phyloP scores from a whole-genome alignment of 768 basidiomycete genomes.

The Favolaschia claudopus region DNA sequence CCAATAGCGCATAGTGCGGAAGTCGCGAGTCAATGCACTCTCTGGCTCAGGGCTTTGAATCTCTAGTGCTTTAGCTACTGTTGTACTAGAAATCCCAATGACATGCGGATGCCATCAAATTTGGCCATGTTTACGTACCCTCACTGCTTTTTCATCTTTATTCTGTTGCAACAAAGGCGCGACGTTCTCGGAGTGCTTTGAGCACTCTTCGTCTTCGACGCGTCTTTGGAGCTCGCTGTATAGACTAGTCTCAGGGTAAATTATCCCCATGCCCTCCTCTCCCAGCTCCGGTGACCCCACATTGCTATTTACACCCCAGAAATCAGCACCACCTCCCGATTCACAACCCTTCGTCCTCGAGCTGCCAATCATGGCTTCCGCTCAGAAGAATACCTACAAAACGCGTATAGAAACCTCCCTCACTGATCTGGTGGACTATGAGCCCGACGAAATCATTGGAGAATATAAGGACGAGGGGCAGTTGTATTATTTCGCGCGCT shows the following conservation, averaged over 20 bases:
- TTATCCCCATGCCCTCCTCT: slow-evolving; percentile 6
- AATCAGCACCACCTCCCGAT: background rate
- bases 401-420: background rate
- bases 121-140: slow-evolving; percentile 7
- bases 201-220: no score
- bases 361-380: slow-evolving; percentile 17
- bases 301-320: slow-evolving; percentile 32
- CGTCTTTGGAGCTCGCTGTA: background rate
- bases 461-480: slow-evolving; percentile 51
- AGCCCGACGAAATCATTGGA: slow-evolving; percentile 62
- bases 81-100: no score
- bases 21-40: slow-evolving; percentile 54
- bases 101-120: no score
- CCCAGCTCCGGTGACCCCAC: slow-evolving; percentile 20
- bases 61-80: no score
- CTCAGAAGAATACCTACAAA: slow-evolving; percentile 12
- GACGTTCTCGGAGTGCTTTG: no score
- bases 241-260: background rate
- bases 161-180: no score
- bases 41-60: slow-evolving; percentile 1
- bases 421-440: slow-evolving; percentile 16
- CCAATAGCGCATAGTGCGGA: slow-evolving; percentile 57
- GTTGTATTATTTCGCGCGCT: slow-evolving; percentile 70
- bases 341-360: slow-evolving; percentile 5
- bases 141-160: no score